Base-by-base conservation (phyloP, 495 filamentous ascomycete species). In the Penicillium canescens region DNA sequence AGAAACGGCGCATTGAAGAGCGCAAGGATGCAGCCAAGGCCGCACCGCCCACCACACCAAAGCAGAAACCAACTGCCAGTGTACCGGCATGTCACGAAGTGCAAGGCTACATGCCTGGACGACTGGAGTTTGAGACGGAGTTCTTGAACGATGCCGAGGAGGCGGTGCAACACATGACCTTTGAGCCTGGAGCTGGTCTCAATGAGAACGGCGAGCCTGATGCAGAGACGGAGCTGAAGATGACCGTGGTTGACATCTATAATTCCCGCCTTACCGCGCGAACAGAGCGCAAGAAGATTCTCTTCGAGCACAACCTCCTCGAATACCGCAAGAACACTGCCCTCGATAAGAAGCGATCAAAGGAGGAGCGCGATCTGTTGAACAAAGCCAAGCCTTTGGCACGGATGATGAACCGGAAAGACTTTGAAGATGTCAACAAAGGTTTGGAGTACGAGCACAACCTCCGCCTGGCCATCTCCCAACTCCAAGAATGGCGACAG, bases 201-300 rank as follows among this genome's bases (percentile, higher is more conserved):
- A 92, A 94, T 56, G 85, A 86, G 11, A 96, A 90, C 3, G 88
- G 89, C 55, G 87, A 91, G 60, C 73, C 88, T 14, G 95, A 98
- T 54, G 90, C 92, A 10, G 94, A 99, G 71, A 93, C 92, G 78
- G 92, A 96, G 55, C 78, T 99, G 54, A 99, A 99, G 77, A 84
- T 97, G 76, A 96, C 92, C 0, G 91, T 99, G 3, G 97, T 99
- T 81, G 92, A 96, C 57, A 97, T 99, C 50, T 99, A 99, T 73
- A 98, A 98, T 64, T 87, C 89, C 23, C 87, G 92, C 13, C 76
- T 99, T 21, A 96, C 91, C 6, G 86, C 90, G 38, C 85, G 94
- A 31, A 92, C 89, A n/a, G 92, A 98, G 62, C 82, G 94, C 38
- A 99, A 99, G 69, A 95, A 92, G 72, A 86, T 96, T 18, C 89